Base-by-base conservation (phyloP, 768 basidiomycete species). In the Thelephora ganbajun region DNA sequence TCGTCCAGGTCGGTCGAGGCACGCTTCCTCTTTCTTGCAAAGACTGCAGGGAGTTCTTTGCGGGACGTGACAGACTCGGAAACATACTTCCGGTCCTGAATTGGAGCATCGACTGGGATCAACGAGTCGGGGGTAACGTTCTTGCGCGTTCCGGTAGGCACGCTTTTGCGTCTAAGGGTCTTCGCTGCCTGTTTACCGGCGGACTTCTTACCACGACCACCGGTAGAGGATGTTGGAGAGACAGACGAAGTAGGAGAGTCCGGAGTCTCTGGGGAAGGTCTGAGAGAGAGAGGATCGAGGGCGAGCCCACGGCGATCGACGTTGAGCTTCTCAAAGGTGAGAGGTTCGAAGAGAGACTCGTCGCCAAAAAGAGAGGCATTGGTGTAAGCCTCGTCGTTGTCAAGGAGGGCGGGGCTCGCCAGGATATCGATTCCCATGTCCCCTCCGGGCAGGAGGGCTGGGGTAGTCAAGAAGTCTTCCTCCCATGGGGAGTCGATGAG, bases 101-200 rank as follows among this genome's bases (percentile, higher is more conserved):
- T 87, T 0, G 89, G 90, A 1, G 89, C 89, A 46, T 83, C 77
- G 54, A 80, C 59, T 18, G 80, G 72, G 19, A 91, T 73, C 18
- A 88, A 72, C 2, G 70, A 57, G 30, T 74, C 73, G 2, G 85
- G 80, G 3, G 74, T 75, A 36, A 80, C 64, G 59, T 81, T 80
- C 61, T 77, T 80, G 52, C 84, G 78, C 6, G 80, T 84, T n/a
- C 81, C 82, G 2, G 76, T 85, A 4, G 74, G 77, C 0, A 41
- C 49, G 11, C 52, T 53, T 53, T 60, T 65, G 19, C 61, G 71
- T 30, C 26, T 30, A 30, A 9, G 26, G 9, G 26, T 4, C 26
- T 30, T 30, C 5, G 26, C 9, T 30, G 26, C 26, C 26, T 30
- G 26, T 30, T 30, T 30, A 4, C 26, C 26, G 22, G 16, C 18